Percentiles rank a stretch among this genome's conserved stretches.
These are phyloP conservation scores for Boehmeria nivea DNA, from an alignment of 306 rosid species.

Conservation along the genomic window DNA sequence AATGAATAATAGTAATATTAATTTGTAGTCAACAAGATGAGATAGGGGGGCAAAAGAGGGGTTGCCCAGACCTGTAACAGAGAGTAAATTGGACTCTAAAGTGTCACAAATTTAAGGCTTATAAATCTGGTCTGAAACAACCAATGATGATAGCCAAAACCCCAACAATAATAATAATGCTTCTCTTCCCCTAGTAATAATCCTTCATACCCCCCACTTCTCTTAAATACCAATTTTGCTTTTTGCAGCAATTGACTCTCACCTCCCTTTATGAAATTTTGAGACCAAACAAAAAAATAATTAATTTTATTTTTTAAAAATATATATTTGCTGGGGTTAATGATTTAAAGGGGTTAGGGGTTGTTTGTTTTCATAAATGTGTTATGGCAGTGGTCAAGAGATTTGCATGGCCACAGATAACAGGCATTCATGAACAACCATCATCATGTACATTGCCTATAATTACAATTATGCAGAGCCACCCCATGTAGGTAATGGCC, in stretches of 20 bases:
- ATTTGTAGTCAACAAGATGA: slow-evolving; percentile 21
- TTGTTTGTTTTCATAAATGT: slow-evolving; percentile 60
- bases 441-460: slow-evolving; percentile 74
- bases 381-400: slow-evolving; percentile 40
- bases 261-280: slow-evolving; percentile 6
- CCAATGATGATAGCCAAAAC: slow-evolving; percentile 68
- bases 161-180: slow-evolving; percentile 60
- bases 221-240: slow-evolving; percentile 45
- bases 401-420: slow-evolving; percentile 51
- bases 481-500: slow-evolving; percentile 42
- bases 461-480: slow-evolving; percentile 83
- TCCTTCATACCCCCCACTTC: slow-evolving; percentile 25
- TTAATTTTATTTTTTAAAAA: not conserved
- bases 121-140: slow-evolving; percentile 61
- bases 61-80: not conserved
- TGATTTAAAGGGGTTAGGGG: slow-evolving; percentile 41
- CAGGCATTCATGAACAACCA: slow-evolving; percentile 75
- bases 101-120: slow-evolving; percentile 43
- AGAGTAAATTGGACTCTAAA: slow-evolving; percentile 49
- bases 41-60: not conserved
- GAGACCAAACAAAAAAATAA: not conserved
- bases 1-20: too few species aligned
- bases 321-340: slow-evolving; percentile 19
- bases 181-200: slow-evolving; percentile 37
- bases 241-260: slow-evolving; percentile 36